These are phyloP conservation scores for Castanea sativa DNA, from an alignment of 306 rosid genomes.

Conservation along the genomic window DNA sequence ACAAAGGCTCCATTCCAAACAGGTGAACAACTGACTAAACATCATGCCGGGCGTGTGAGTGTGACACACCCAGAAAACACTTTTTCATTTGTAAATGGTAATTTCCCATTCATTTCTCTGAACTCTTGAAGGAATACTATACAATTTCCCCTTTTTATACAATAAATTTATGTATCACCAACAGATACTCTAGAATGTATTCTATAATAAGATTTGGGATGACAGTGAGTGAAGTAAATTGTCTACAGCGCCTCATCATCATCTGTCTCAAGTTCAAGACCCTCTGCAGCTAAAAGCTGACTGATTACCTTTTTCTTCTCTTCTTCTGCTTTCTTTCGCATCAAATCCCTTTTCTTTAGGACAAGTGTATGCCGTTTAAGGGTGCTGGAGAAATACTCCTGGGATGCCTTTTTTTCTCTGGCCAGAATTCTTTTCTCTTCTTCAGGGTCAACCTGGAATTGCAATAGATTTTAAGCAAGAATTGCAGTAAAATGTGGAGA, in stretches of 20 bases:
- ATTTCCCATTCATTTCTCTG: conserved; percentile 19
- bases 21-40: no score
- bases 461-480: conserved; percentile 8
- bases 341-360: conserved; percentile 77
- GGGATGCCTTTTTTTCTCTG: conserved; percentile 83
- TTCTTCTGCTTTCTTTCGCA: conserved; percentile 79
- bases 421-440: conserved; percentile 79
- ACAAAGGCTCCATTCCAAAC: no score
- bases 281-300: conserved; percentile 84
- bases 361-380: conserved; percentile 78
- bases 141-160: conserved; percentile 16
- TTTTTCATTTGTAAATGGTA: background rate
- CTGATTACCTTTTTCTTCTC: conserved; percentile 59
- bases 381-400: conserved; percentile 65
- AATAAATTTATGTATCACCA: conserved; percentile 11
- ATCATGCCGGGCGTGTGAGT: no score
- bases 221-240: conserved; percentile 12
- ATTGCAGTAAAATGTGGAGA: conserved; percentile 26
- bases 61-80: no score
- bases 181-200: conserved; percentile 20
- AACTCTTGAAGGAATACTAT: conserved; percentile 21
- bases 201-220: conserved; percentile 22
- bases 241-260: conserved; percentile 49
- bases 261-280: conserved; percentile 89
- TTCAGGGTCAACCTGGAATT: conserved; percentile 76